Evolutionary conservation across 352 stramenopile species (phyloP), one percentile per base, ranked within the genome.

Genomic region (Phytophthora meadii): DNA sequence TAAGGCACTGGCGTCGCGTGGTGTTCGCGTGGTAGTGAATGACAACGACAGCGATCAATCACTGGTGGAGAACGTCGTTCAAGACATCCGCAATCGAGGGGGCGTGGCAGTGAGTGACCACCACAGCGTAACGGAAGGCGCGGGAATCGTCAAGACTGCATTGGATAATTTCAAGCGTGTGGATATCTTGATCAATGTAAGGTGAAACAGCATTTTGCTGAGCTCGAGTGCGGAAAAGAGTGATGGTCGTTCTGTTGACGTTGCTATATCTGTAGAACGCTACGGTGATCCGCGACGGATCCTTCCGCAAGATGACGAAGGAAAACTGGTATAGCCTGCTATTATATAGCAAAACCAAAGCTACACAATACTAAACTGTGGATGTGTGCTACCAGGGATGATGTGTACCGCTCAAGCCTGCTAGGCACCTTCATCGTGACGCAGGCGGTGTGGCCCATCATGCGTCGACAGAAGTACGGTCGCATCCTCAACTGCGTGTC

Each of bases 121-220:
- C 66, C 54, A 87, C 65, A 77, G 66, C 48, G 80, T 88, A 14
- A 75, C 69, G 49, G 67, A 90, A 5, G 83, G 81, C 32, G 68
- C 34, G 0, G 70, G 70, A 37, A 77, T 89, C 30, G 78, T 85
- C 2, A 70, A 77, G 54, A 78, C 61, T 2, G 77, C 76, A 4
- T 46, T 89, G 54, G 67, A 86, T 32, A 52, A 49, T 34, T 92
- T 82, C 52, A 56, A 76, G 6, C 73, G 82, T 32, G 57, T 92
- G 27, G 81, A 92, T 55, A 92, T 92, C 66, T 77, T 92, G 59
- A 88, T 92, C 61, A 92, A 92, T 63, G 81, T 89, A 72, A 30
- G 54, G 73, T 46, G n/a, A 6, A 36, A 15, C 44, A 1, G 46
- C 49, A 57, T 34, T 49, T 63, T 51, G 14, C 8, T 36, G 12